These are phyloP conservation scores for Dendryphion nanum DNA, from an alignment of 2,329 filamentous ascomycete species.

Conservation along the genomic window DNA sequence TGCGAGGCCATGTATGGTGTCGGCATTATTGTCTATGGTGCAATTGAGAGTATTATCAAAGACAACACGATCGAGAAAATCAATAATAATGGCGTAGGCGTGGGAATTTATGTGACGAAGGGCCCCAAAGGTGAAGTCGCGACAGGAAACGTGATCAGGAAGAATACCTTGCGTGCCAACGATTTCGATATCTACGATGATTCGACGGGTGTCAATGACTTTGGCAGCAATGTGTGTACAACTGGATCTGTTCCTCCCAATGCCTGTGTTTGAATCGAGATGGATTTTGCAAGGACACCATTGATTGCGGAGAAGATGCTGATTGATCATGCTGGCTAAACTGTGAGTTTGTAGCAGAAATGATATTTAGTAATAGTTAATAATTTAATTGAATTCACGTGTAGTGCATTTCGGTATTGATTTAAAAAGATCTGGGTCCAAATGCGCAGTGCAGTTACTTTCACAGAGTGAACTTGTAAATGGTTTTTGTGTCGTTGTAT, in stretches of 20 bases:
- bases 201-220: slow-evolving; percentile 1
- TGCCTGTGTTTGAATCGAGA: not conserved
- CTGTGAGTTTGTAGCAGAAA: too few species aligned
- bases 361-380: too few species aligned
- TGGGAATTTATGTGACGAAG: slow-evolving; percentile 1
- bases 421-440: too few species aligned
- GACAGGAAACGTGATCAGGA: slow-evolving; percentile 1
- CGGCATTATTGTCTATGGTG: not conserved
- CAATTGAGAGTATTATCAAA: slow-evolving; percentile 1
- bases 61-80: slow-evolving; percentile 2
- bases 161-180: slow-evolving; percentile 2
- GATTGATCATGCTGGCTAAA: too few species aligned
- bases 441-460: too few species aligned
- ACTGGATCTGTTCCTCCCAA: not conserved
- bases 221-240: not conserved
- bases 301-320: too few species aligned
- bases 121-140: not conserved
- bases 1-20: slow-evolving; percentile 6
- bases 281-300: too few species aligned
- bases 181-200: slow-evolving; percentile 4
- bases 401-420: too few species aligned
- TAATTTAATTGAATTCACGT: too few species aligned
- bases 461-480: too few species aligned
- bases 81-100: slow-evolving; percentile 1
- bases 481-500: too few species aligned